Base-by-base conservation (phyloP, 2,329 filamentous ascomycete species). In the Xylariaceae sp. region DNA sequence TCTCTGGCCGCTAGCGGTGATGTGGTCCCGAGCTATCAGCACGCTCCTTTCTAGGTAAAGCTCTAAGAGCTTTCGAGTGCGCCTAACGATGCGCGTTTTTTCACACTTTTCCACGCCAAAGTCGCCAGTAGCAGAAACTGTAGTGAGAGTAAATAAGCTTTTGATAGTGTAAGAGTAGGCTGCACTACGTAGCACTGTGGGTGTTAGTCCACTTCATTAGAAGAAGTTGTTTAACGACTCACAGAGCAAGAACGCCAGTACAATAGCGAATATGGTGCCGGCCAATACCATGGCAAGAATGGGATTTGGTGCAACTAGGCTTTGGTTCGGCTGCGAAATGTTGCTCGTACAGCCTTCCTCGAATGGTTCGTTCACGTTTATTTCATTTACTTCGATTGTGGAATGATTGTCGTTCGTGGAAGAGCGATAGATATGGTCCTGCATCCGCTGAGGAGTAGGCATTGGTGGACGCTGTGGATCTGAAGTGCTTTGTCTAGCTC, bases 101-200 rank as follows among this genome's bases (percentile, higher is more conserved):
- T 46, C 12, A 11, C 17, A 46, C 6, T 19, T 16, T 33, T 2
- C 17, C n/a, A n/a, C 29, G 17, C 16, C n/a, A n/a, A n/a, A n/a
- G n/a, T 33, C 5, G n/a, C 2, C 31, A 46, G 6, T 17, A n/a
- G 2, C 1, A 34, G 17, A 7, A 4, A 34, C 16, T 16, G 43
- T 23, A 33, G 28, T n/a, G 33, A 46, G 43, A 46, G 43, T n/a
- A 46, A 46, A 46, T 34, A 23, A 46, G n/a, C n/a, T n/a, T n/a
- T n/a, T n/a, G n/a, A n/a, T n/a, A n/a, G n/a, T 12, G 7, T n/a
- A 11, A 4, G 5, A n/a, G 6, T 46, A 34, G 6, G 6, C 16
- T 33, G 7, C 6, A 34, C 17, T 34, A 34, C 31, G 43, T 23
- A 46, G 28, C 4, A 34, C 43, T 46, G n/a, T n/a, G n/a, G n/a